phyloP scores from a whole-genome alignment of 257 asterid species.

The Phtheirospermum japonicum region DNA sequence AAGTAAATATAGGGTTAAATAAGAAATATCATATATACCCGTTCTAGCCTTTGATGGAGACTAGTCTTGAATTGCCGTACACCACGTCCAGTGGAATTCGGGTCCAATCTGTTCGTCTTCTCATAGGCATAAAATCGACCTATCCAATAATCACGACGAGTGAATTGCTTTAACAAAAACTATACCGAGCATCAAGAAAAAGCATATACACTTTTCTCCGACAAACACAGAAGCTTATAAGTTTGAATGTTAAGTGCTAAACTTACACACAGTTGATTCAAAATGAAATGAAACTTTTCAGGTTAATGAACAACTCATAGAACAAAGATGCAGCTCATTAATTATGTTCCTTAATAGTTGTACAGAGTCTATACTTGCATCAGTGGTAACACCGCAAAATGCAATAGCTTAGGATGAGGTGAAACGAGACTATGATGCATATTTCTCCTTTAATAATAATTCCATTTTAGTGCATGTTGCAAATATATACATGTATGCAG shows the following conservation, averaged over 20 bases:
- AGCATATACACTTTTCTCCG: too few species aligned
- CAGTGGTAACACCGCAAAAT: neutral
- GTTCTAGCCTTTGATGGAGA: constrained; percentile 72
- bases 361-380: too few species aligned
- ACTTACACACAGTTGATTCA: constrained; percentile 8
- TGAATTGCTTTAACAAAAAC: neutral
- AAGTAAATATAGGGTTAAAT: constrained; percentile 4
- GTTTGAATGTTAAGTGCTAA: neutral
- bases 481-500: neutral
- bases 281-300: constrained; percentile 5
- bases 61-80: constrained; percentile 82
- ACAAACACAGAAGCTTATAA: constrained; percentile 1
- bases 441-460: constrained; percentile 3
- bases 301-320: neutral
- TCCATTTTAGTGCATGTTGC: constrained; percentile 2
- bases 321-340: neutral
- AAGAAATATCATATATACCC: constrained; percentile 39
- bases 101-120: constrained; percentile 76
- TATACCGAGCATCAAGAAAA: neutral
- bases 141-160: constrained; percentile 14
- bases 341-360: neutral
- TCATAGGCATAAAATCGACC: constrained; percentile 88
- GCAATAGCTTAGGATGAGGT: constrained; percentile 1
- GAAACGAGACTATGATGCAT: constrained; percentile 3
- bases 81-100: constrained; percentile 77